Evolutionary conservation across 176 grass and related monocot genomes (phyloP), one percentile per base, ranked within the genome.

Genomic region (Ensete glaucum): DNA sequence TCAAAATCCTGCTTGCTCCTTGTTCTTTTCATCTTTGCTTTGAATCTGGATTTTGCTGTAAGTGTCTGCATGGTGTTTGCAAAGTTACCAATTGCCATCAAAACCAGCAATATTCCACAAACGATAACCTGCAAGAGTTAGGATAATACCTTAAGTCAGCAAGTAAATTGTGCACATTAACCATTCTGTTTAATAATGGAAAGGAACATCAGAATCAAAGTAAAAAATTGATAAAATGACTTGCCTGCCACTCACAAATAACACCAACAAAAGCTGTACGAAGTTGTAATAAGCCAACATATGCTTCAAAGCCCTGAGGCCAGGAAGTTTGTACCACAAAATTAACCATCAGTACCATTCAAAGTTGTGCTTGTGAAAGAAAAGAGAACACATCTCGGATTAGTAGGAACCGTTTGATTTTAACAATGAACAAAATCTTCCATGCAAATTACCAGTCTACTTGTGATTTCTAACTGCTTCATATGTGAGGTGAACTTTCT

Each of bases 201-300:
- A 77, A 62, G 24, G 27, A 1, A 17, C 27, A 23, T 57, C 56
- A 50, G 64, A n/a, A 84, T 69, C 19, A 57, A 65, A 13, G 16
- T 53, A 58, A 84, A 24, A 24, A 53, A 64, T 65, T 74, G 71
- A 60, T 60, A 60, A 15, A 21, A 76, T 15, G 65, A 71, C 88
- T 84, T 92, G 84, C 95, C 90, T 99, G 95, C 95, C 95, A 99
- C 73, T 99, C 88, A 56, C 83, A 84, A 20, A 85, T 73, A 56
- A 87, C 85, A 9, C 88, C 86, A 49, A 19, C 85, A 56, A 85
- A 84, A 84, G 95, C 76, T 59, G 86, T 94, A 9, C 79, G 87
- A 72, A 99, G 90, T 78, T 91, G 88, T 88, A 99, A 82, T 58
- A 89, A 75, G 1, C 90, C 90, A 49, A 99, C 84, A 82, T 89